phyloP scores from a whole-genome alignment of 306 rosid species.

The Phaseolus lunatus region DNA sequence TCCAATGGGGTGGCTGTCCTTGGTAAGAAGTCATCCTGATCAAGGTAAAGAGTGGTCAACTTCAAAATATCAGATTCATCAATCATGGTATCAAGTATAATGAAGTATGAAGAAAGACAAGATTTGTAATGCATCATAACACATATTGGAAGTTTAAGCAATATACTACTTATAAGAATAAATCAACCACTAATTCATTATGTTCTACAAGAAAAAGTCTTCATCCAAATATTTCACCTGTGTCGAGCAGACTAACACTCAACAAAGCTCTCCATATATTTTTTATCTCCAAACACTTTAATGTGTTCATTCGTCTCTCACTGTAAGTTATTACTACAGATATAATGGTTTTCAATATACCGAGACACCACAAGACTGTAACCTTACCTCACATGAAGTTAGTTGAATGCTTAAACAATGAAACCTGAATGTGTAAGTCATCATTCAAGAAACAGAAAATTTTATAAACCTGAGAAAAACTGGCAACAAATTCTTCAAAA shows the following conservation, averaged over 20 bases:
- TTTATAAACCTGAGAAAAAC: background rate
- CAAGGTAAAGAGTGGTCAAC: slow-evolving; percentile 46
- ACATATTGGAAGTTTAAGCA: background rate
- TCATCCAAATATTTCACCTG: slow-evolving; percentile 4
- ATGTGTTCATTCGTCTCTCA: slow-evolving; percentile 19
- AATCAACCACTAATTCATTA: background rate
- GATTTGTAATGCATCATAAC: slow-evolving; percentile 17
- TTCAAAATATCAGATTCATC: slow-evolving; percentile 4
- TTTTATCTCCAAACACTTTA: background rate
- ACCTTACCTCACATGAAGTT: background rate
- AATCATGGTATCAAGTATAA: background rate
- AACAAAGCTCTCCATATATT: background rate
- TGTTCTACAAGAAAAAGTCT: background rate
- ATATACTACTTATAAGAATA: slow-evolving; percentile 3
- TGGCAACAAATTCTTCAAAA: background rate
- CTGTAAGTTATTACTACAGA: background rate
- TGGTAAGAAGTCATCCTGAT: slow-evolving; percentile 95
- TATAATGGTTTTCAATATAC: background rate
- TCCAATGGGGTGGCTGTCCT: slow-evolving; percentile 98
- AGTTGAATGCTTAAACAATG: slow-evolving; percentile 10
- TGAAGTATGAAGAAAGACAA: slow-evolving; percentile 14
- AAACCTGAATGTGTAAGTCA: slow-evolving; percentile 5
- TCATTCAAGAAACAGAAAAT: background rate
- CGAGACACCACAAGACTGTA: background rate
- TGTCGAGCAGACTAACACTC: background rate